phyloP scores from a whole-genome alignment of 2,329 filamentous ascomycete species.

The Colletotrichum sidae region DNA sequence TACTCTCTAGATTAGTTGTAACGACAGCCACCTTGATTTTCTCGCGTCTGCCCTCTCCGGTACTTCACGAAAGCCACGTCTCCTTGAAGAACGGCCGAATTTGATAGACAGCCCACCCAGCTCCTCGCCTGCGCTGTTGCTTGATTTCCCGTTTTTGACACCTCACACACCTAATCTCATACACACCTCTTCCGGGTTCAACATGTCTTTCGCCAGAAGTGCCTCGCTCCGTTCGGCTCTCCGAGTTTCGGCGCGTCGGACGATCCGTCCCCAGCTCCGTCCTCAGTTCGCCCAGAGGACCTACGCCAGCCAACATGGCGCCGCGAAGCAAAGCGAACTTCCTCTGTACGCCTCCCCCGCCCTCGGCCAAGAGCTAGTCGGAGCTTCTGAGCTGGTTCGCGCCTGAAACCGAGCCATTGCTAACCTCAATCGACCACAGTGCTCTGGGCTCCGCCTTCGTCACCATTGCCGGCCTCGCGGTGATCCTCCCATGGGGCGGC shows the following conservation, averaged over 20 bases:
- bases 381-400: not conserved
- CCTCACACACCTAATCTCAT: too few species aligned
- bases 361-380: not conserved
- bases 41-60: not conserved
- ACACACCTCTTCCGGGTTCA: not conserved
- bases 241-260: conserved; percentile 34
- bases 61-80: conserved; percentile 12
- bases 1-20: not conserved
- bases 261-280: conserved; percentile 32
- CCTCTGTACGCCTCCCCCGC: conserved; percentile 16
- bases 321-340: conserved; percentile 35
- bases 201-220: conserved; percentile 33
- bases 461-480: conserved; percentile 28
- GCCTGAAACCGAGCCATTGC: not conserved
- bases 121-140: not conserved
- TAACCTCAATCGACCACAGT: conserved; percentile 5
- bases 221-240: conserved; percentile 31
- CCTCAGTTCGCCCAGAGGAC: conserved; percentile 30
- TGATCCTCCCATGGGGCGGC: conserved; percentile 31
- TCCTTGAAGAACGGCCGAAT: conserved; percentile 16
- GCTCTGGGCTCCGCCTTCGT: conserved; percentile 24
- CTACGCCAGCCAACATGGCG: conserved; percentile 36
- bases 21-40: conserved; percentile 8
- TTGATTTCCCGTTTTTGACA: not conserved
- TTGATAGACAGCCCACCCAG: not conserved